phyloP scores from a whole-genome alignment of 495 filamentous ascomycete species.

The Venustampulla echinocandica region DNA sequence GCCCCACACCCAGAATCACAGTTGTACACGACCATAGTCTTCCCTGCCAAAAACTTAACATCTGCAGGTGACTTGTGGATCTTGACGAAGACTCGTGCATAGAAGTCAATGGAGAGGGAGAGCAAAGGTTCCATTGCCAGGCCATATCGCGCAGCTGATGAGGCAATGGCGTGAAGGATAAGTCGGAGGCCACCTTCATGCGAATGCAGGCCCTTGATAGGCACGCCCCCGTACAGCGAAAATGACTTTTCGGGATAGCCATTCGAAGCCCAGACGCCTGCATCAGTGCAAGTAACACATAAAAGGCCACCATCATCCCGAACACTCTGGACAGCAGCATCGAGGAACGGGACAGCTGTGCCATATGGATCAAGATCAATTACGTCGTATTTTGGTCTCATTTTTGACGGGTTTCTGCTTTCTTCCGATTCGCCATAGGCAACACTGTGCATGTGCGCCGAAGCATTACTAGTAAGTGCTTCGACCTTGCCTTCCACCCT shows the following conservation, averaged over 20 bases:
- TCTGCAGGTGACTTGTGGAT: conserved; percentile 66
- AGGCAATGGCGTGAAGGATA: conserved; percentile 70
- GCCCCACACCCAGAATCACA: conserved; percentile 86
- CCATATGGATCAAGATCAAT: conserved; percentile 97
- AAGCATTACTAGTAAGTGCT: conserved; percentile 68
- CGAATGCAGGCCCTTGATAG: conserved; percentile 70
- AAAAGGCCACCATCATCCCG: conserved; percentile 78
- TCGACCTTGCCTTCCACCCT: conserved; percentile 57
- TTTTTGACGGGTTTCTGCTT: conserved; percentile 19
- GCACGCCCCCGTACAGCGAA: conserved; percentile 81
- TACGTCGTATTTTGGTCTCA: conserved; percentile 63
- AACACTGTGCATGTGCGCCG: conserved; percentile 78
- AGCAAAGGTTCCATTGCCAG: conserved; percentile 83
- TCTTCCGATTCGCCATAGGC: conserved; percentile 34
- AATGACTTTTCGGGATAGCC: conserved; percentile 91
- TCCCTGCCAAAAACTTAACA: conserved; percentile 82
- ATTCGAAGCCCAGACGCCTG: conserved; percentile 84
- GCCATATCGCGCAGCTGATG: conserved; percentile 77
- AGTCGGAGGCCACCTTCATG: conserved; percentile 88
- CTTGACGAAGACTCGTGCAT: conserved; percentile 82
- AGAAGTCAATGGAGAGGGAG: conserved; percentile 91
- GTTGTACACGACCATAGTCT: conserved; percentile 86
- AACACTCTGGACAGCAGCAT: conserved; percentile 77
- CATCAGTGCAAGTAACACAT: conserved; percentile 94
- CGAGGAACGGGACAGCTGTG: conserved; percentile 81